phyloP scores from a whole-genome alignment of 164 flowering plant species.

The Santalum album region DNA sequence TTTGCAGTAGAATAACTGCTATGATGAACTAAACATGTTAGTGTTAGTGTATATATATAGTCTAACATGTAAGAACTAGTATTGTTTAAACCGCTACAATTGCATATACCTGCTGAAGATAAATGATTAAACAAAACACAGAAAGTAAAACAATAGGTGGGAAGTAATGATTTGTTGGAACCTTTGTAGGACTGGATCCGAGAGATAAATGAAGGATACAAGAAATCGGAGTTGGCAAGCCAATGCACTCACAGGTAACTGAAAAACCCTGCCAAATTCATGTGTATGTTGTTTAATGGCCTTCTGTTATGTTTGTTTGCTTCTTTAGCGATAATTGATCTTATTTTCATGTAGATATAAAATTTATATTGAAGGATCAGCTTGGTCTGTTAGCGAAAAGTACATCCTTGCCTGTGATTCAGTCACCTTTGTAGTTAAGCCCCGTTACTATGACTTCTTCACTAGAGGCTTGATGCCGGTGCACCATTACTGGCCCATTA shows the following conservation, averaged over 20 bases:
- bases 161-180: background rate
- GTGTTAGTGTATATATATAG: too few species aligned
- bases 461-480: conserved; percentile 48
- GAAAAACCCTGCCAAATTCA: too few species aligned
- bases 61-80: too few species aligned
- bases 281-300: background rate
- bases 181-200: conserved; percentile 38
- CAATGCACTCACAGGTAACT: conserved; percentile 63
- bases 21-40: too few species aligned
- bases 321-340: background rate
- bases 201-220: conserved; percentile 48
- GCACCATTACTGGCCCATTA: conserved; percentile 64
- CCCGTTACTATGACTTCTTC: conserved; percentile 58
- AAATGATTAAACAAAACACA: too few species aligned
- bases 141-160: too few species aligned
- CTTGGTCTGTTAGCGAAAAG: conserved; percentile 76
- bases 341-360: conserved; percentile 33
- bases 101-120: too few species aligned
- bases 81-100: too few species aligned
- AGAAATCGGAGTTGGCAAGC: conserved; percentile 45
- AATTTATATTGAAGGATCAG: conserved; percentile 62
- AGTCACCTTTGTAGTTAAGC: conserved; percentile 37
- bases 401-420: conserved; percentile 73
- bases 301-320: background rate
- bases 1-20: too few species aligned